Conservation (phyloP, 192 early-diverging fungal genomes). For the Coemansia sp. region DNA sequence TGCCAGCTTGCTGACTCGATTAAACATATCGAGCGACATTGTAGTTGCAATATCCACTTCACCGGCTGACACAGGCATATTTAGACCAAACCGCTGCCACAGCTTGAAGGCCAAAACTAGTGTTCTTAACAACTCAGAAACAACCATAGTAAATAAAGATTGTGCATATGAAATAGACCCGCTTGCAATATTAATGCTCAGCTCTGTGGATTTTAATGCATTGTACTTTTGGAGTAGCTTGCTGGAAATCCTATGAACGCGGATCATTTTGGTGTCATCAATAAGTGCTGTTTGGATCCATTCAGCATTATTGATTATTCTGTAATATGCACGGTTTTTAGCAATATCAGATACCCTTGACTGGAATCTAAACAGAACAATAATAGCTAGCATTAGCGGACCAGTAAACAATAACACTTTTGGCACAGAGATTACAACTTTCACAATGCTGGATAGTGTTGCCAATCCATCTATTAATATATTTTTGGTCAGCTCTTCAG, state of each 20-base stretch:
- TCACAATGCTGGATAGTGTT: neutral
- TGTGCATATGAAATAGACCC: neutral
- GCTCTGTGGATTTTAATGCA: neutral
- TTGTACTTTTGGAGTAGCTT: neutral
- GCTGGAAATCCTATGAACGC: neutral
- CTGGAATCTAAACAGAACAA: neutral
- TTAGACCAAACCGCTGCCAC: neutral
- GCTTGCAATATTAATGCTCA: neutral
- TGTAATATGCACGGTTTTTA: neutral
- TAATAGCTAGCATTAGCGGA: neutral
- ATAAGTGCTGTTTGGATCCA: neutral
- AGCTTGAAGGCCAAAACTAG: constrained; percentile 10
- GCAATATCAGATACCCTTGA: neutral
- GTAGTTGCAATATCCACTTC: constrained; percentile 13
- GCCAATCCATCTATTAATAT: neutral
- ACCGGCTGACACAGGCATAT: neutral
- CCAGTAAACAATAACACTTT: neutral
- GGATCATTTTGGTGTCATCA: neutral
- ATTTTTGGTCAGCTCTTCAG: neutral
- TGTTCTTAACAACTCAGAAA: neutral
- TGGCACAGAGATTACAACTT: neutral
- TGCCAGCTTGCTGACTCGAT: neutral
- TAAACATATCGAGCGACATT: neutral
- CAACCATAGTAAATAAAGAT: neutral
- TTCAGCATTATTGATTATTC: neutral